Evolutionary conservation across 441 rosid genomes (phyloP).

Genomic region (Bruguiera hainesii): DNA sequence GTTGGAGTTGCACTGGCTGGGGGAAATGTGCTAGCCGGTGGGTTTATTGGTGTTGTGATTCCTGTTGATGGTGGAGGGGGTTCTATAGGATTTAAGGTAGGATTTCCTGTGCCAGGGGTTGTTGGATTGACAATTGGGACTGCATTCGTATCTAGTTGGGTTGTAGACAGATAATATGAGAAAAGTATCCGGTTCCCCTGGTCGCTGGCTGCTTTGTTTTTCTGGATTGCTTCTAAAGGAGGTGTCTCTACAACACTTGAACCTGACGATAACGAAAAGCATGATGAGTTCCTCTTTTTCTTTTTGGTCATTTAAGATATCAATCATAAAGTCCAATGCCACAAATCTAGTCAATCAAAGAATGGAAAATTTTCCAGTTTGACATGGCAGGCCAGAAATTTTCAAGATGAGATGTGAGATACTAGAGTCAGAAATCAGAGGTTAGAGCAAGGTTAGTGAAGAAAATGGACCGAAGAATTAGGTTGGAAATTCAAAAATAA

Average conservation of each 20-base stretch:
- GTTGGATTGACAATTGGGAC: slow-evolving; percentile 80
- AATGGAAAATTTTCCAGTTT: too few relatives aligned
- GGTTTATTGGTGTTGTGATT: slow-evolving; percentile 41
- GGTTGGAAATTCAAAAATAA: slow-evolving; percentile 32
- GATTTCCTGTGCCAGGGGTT: slow-evolving; percentile 44
- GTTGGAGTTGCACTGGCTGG: slow-evolving; percentile 44
- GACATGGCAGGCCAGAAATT: too few relatives aligned
- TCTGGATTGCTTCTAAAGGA: slow-evolving; percentile 34
- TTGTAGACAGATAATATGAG: slow-evolving; percentile 25
- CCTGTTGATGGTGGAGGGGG: slow-evolving; percentile 29
- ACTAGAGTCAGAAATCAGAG: not conserved
- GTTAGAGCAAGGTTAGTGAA: not conserved
- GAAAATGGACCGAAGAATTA: slow-evolving; percentile 9
- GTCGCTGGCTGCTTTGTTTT: slow-evolving; percentile 16
- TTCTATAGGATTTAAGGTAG: slow-evolving; percentile 27
- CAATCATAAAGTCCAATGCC: too few relatives aligned
- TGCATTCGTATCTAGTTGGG: slow-evolving; percentile 33
- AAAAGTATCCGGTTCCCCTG: slow-evolving; percentile 30
- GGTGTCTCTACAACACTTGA: slow-evolving; percentile 39
- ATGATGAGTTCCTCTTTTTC: slow-evolving; percentile 18
- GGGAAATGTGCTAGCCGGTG: slow-evolving; percentile 31
- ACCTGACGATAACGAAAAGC: slow-evolving; percentile 41
- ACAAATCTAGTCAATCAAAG: too few relatives aligned
- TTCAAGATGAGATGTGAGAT: too few relatives aligned
- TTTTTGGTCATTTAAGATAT: not conserved